These are phyloP conservation scores for Gossypium australe DNA, from an alignment of 345 rosid species.

Conservation along the genomic window DNA sequence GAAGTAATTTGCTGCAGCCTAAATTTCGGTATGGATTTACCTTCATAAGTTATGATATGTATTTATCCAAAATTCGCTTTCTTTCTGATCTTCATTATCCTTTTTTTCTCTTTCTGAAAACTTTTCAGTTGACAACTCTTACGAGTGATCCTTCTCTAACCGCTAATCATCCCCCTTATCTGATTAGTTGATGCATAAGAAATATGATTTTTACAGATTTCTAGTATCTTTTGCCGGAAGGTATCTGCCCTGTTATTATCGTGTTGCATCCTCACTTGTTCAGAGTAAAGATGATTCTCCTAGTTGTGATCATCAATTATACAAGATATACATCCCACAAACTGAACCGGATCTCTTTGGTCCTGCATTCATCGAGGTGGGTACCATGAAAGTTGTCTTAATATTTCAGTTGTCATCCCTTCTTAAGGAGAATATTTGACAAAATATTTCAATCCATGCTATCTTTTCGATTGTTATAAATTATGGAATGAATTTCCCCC, in stretches of 20 bases:
- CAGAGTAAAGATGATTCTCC: slow-evolving; percentile 31
- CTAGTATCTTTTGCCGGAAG: slow-evolving; percentile 86
- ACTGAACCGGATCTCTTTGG: slow-evolving; percentile 63
- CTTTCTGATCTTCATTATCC: background rate
- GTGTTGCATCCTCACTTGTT: slow-evolving; percentile 40
- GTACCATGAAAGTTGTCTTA: slow-evolving; percentile 3
- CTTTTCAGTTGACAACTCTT: background rate
- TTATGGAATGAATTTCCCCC: background rate
- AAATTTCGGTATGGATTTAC: slow-evolving; percentile 55
- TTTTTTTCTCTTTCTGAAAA: background rate
- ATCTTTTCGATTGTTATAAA: too few relatives aligned
- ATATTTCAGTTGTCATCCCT: background rate
- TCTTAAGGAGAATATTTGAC: background rate
- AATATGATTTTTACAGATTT: slow-evolving; percentile 49
- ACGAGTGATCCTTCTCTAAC: background rate
- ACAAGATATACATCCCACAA: slow-evolving; percentile 48
- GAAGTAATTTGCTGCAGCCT: slow-evolving; percentile 66
- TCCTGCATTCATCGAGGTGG: slow-evolving; percentile 95
- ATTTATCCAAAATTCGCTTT: background rate
- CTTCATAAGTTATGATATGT: background rate
- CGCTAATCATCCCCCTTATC: background rate
- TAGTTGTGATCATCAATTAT: slow-evolving; percentile 48
- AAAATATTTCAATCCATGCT: background rate
- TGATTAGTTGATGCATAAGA: slow-evolving; percentile 2
- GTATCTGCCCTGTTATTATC: slow-evolving; percentile 60